These are phyloP conservation scores for Aristolochia californica DNA, from an alignment of 164 flowering plant species.

Conservation along the genomic window DNA sequence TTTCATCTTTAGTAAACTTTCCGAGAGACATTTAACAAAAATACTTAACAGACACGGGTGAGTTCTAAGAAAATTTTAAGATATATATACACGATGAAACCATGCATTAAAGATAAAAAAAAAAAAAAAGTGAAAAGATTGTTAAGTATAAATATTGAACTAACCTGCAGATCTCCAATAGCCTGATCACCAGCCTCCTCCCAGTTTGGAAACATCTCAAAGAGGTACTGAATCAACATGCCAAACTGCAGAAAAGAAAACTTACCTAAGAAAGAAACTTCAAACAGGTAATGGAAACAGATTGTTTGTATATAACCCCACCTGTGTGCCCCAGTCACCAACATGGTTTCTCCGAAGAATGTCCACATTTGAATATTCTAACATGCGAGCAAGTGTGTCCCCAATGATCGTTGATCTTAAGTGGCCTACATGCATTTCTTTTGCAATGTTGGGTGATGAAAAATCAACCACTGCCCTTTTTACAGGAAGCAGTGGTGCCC, in stretches of 20 bases:
- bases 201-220: conserved; percentile 66
- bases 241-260: conserved; percentile 62
- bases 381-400: conserved; percentile 84
- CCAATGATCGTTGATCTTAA: conserved; percentile 94
- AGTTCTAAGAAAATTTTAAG: no score
- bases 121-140: no score
- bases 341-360: conserved; percentile 94
- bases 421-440: conserved; percentile 99
- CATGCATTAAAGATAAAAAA: no score
- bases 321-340: conserved; percentile 99
- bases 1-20: no score
- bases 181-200: conserved; percentile 58
- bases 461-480: conserved; percentile 85
- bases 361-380: conserved; percentile 83
- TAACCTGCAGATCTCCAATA: conserved; percentile 88
- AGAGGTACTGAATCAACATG: conserved; percentile 85
- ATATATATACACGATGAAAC: no score
- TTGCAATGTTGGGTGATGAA: conserved; percentile 96
- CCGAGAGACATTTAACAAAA: no score
- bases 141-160: neutral
- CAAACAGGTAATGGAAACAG: neutral
- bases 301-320: no score
- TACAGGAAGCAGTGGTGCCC: conserved; percentile 70
- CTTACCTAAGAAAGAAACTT: neutral
- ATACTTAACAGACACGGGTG: no score